These are phyloP conservation scores for Pseudocercospora fuligena DNA, from an alignment of 2,329 filamentous ascomycete genomes.

Conservation along the genomic window DNA sequence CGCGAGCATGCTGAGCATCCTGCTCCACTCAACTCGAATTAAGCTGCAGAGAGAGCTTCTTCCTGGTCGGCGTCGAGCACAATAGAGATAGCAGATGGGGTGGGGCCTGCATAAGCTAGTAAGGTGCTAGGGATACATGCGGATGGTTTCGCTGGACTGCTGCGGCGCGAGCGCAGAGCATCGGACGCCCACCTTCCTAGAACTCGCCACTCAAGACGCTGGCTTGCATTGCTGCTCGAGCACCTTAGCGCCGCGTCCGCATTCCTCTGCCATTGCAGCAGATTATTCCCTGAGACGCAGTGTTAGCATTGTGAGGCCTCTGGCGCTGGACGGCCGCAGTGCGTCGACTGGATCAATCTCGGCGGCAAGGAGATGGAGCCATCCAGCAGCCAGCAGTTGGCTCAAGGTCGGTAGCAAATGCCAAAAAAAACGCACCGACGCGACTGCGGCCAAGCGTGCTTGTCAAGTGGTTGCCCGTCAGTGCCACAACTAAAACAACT, in stretches of 20 bases:
- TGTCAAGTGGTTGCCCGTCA: background rate
- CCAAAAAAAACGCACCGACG: conserved; percentile 22
- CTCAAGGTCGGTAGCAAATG: conserved; percentile 18
- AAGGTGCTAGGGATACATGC: conserved; percentile 5
- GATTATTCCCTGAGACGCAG: background rate
- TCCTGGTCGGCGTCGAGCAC: conserved; percentile 20
- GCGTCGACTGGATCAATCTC: conserved; percentile 27
- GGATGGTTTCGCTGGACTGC: conserved; percentile 8
- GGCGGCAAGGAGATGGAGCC: conserved; percentile 21
- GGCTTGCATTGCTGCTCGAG: conserved; percentile 3
- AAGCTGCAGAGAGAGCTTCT: conserved; percentile 36
- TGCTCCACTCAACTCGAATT: conserved; percentile 25
- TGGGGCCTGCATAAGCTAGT: conserved; percentile 5
- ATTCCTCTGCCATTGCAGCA: background rate
- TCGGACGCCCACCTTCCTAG: background rate
- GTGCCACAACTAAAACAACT: conserved; percentile 15
- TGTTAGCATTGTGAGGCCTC: background rate
- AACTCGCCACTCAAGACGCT: background rate
- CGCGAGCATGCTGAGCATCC: conserved; percentile 28
- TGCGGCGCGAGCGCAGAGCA: conserved; percentile 6
- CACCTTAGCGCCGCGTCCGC: conserved; percentile 12
- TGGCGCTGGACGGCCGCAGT: background rate
- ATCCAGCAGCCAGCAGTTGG: conserved; percentile 14
- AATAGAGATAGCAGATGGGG: background rate
- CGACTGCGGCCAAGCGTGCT: conserved; percentile 3